Conservation (phyloP, 1,139 yeast species). For the Maudiozyma humilis region DNA sequence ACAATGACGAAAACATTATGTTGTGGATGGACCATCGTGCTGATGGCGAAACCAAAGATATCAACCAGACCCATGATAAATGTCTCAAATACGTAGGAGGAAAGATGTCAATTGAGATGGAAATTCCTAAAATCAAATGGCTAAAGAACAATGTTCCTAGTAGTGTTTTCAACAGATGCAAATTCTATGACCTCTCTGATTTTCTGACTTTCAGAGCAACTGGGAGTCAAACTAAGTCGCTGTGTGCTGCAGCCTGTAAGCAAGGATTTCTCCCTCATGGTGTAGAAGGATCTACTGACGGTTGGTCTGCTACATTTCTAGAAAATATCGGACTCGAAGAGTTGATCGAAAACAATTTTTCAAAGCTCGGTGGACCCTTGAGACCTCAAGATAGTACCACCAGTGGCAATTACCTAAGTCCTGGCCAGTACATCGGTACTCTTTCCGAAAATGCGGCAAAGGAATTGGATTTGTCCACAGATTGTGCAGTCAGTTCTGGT, state of each 20-base stretch:
- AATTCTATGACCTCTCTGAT: conserved; percentile 89
- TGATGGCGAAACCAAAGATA: conserved; percentile 67
- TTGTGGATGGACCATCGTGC: conserved; percentile 99
- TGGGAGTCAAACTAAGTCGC: conserved; percentile 75
- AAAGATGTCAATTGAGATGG: conserved; percentile 96
- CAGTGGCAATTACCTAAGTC: conserved; percentile 56
- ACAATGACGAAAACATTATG: conserved; percentile 69
- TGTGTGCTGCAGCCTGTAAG: conserved; percentile 86
- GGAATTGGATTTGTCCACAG: conserved; percentile 71
- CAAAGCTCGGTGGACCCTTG: conserved; percentile 69
- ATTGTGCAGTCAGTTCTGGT: conserved; percentile 85
- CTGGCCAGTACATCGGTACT: conserved; percentile 82
- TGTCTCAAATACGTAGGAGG: conserved; percentile 92
- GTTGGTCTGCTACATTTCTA: conserved; percentile 84
- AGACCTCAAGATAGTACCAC: background rate
- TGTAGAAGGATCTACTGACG: conserved; percentile 73
- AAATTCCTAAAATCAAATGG: conserved; percentile 95
- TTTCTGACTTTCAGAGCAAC: conserved; percentile 87
- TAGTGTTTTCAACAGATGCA: conserved; percentile 51
- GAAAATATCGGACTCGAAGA: conserved; percentile 62
- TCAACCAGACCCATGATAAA: conserved; percentile 72
- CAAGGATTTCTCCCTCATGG: conserved; percentile 93
- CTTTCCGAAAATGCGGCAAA: conserved; percentile 62
- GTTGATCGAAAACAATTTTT: conserved; percentile 65
- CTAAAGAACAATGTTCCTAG: conserved; percentile 75